A percentile compares a stretch with the other conserved stretches of the same genome.
Evolutionary conservation across 257 asterid species (phyloP).

Genomic region (Solanum lignicaule): DNA sequence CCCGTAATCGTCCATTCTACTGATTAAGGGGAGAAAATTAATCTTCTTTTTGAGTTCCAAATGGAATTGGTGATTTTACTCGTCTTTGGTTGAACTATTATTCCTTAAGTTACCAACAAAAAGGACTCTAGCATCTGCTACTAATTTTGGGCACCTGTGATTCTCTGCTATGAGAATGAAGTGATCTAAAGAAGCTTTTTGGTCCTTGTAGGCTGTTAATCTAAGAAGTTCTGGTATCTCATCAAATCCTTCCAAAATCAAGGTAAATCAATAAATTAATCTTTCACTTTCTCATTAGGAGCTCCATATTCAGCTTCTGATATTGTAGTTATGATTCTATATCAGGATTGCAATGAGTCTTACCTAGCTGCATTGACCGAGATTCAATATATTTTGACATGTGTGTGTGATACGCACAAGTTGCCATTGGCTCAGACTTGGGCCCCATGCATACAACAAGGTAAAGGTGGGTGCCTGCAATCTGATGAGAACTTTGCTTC

Average conservation of each 20-base stretch:
- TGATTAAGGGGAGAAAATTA: background rate
- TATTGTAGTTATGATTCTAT: background rate
- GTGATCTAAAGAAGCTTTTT: background rate
- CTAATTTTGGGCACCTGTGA: background rate
- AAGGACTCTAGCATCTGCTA: background rate
- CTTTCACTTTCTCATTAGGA: background rate
- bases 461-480: constrained; percentile 58
- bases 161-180: background rate
- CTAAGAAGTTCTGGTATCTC: constrained; percentile 38
- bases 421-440: constrained; percentile 78
- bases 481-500: constrained; percentile 44
- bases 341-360: constrained; percentile 50
- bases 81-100: background rate
- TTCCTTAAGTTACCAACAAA: background rate
- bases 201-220: constrained; percentile 51
- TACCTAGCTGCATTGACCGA: constrained; percentile 49
- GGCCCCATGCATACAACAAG: constrained; percentile 60
- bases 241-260: constrained; percentile 22
- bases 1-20: background rate
- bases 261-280: constrained; percentile 30
- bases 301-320: constrained; percentile 3
- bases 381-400: constrained; percentile 44
- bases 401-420: constrained; percentile 43
- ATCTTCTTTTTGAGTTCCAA: background rate
- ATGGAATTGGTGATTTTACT: background rate